Evolutionary conservation across 305 asterid genomes (phyloP).

Genomic region (Striga hermonthica): DNA sequence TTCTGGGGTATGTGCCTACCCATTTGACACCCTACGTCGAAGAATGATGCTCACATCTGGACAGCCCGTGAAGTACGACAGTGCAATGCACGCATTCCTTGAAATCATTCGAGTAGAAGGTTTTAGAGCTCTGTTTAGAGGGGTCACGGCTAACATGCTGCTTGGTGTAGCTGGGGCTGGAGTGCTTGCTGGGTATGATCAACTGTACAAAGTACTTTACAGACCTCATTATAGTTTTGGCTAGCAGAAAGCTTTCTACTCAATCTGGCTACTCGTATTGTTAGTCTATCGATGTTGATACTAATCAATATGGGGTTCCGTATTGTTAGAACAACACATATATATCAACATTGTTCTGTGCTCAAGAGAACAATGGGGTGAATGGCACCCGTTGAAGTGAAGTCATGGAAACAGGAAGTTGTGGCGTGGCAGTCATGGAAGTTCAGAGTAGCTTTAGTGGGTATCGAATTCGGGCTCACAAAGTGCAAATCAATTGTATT

Average conservation of each 20-base stretch:
- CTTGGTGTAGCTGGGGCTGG: slow-evolving; percentile 95
- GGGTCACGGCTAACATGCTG: slow-evolving; percentile 85
- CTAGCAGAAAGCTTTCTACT: slow-evolving; percentile 57
- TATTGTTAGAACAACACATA: slow-evolving; percentile 6
- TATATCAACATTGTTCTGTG: background rate
- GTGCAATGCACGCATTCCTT: slow-evolving; percentile 52
- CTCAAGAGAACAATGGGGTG: too few relatives aligned
- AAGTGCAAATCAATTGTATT: too few relatives aligned
- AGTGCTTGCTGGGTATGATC: slow-evolving; percentile 92
- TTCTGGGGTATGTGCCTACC: slow-evolving; percentile 90
- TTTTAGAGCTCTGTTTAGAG: slow-evolving; percentile 59
- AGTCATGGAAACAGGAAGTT: too few relatives aligned
- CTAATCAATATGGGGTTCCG: slow-evolving; percentile 5
- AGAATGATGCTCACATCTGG: slow-evolving; percentile 99
- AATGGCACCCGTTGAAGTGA: too few relatives aligned
- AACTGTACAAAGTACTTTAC: slow-evolving; percentile 54
- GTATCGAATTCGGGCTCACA: too few relatives aligned
- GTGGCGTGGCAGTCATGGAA: too few relatives aligned
- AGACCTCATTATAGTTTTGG: slow-evolving; percentile 44
- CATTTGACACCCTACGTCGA: slow-evolving; percentile 87
- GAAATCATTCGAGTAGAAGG: slow-evolving; percentile 70
- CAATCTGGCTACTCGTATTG: slow-evolving; percentile 25
- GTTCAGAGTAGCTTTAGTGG: too few relatives aligned
- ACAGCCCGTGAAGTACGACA: slow-evolving; percentile 60
- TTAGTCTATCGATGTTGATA: slow-evolving; percentile 2